Conservation (phyloP, 75 land plant species). For the Pinus albicaulis region DNA sequence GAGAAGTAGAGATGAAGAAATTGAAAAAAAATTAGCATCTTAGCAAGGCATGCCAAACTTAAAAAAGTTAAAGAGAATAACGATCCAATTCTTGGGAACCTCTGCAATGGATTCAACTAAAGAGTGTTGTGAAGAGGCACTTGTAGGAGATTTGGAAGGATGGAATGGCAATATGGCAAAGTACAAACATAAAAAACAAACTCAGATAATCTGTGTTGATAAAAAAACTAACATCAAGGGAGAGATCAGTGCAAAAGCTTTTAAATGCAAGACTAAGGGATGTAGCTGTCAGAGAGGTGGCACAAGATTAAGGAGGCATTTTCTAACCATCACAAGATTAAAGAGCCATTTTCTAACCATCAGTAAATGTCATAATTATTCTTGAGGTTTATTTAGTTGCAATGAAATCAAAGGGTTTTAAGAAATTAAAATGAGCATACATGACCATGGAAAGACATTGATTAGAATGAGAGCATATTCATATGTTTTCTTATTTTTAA, state of each 20-base stretch:
- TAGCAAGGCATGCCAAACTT: slow-evolving; percentile 45
- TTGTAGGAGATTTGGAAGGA: slow-evolving; percentile 34
- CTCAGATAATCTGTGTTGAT: slow-evolving; percentile 61
- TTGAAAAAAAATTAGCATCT: slow-evolving; percentile 18
- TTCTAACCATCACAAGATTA: no score
- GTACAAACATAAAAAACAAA: slow-evolving; percentile 30
- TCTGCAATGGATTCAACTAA: slow-evolving; percentile 62
- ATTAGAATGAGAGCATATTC: no score
- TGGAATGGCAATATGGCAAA: background rate
- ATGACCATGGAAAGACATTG: no score
- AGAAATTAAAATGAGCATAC: no score
- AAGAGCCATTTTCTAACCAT: no score
- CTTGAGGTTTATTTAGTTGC: no score
- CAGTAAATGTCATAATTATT: slow-evolving; percentile 25
- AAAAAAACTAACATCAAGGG: slow-evolving; percentile 63
- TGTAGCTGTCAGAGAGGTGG: slow-evolving; percentile 34
- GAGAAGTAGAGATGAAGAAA: slow-evolving; percentile 53
- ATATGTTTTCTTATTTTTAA: no score
- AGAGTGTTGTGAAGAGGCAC: slow-evolving; percentile 27
- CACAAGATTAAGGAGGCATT: slow-evolving; percentile 46
- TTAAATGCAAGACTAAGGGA: slow-evolving; percentile 44
- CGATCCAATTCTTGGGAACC: slow-evolving; percentile 52
- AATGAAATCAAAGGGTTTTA: no score
- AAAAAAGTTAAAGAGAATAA: slow-evolving; percentile 72
- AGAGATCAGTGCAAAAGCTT: slow-evolving; percentile 54